Evolutionary conservation across 2,329 filamentous ascomycete species (phyloP).

Genomic region (Neofusicoccum cordaticola): DNA sequence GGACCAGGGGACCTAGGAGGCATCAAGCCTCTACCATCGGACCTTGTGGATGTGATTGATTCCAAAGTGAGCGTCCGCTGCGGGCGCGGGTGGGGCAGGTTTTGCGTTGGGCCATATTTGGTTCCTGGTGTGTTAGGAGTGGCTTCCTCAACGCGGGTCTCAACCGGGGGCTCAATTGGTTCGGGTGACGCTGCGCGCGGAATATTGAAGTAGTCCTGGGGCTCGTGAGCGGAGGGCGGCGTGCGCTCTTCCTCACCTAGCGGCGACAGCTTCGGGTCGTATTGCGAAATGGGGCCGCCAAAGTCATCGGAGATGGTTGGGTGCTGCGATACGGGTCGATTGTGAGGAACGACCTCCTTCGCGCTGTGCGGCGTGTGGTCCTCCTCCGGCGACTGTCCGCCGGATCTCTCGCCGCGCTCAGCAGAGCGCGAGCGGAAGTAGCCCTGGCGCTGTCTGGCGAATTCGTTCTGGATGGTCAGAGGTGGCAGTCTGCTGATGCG

Average conservation of each 20-base stretch:
- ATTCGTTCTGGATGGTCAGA: constrained; percentile 75
- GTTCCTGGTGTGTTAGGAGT: constrained; percentile 39
- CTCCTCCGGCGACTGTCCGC: constrained; percentile 41
- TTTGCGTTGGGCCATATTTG: constrained; percentile 27
- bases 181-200: constrained; percentile 47
- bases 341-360: constrained; percentile 27
- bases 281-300: constrained; percentile 28
- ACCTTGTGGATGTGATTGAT: constrained; percentile 26
- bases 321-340: constrained; percentile 36
- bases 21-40: constrained; percentile 17
- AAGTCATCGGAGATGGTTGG: constrained; percentile 34
- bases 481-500: constrained; percentile 84
- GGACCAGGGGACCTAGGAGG: constrained; percentile 42
- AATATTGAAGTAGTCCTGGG: constrained; percentile 44
- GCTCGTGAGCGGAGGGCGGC: constrained; percentile 20
- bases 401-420: constrained; percentile 57
- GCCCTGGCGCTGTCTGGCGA: constrained; percentile 67
- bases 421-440: constrained; percentile 75
- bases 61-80: constrained; percentile 41
- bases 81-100: constrained; percentile 28
- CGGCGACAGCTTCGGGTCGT: constrained; percentile 31
- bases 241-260: constrained; percentile 34
- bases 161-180: constrained; percentile 35
- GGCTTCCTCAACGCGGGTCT: constrained; percentile 40
- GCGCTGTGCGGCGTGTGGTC: constrained; percentile 23